phyloP scores from a whole-genome alignment of 768 basidiomycete species.

The Suillus cothurnatus region DNA sequence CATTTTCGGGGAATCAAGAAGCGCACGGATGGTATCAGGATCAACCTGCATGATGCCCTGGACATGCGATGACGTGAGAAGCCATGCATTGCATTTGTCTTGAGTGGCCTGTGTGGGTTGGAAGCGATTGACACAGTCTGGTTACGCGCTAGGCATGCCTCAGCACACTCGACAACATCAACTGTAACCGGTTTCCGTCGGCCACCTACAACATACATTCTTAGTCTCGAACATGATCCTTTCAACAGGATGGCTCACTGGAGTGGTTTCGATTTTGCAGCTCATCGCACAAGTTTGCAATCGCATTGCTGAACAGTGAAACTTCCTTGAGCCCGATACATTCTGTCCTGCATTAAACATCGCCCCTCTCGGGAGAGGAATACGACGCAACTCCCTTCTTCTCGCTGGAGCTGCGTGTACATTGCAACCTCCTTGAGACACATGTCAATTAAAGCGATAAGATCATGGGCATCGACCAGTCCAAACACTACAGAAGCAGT shows the following conservation, averaged over 20 bases:
- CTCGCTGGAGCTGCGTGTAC: too few relatives aligned
- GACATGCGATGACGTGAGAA: background rate
- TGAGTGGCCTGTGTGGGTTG: background rate
- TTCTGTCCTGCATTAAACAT: too few relatives aligned
- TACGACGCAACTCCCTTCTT: too few relatives aligned
- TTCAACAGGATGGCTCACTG: background rate
- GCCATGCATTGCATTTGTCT: background rate
- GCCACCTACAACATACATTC: too few relatives aligned
- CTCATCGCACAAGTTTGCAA: too few relatives aligned
- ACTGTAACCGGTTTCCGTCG: background rate
- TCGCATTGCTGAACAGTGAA: background rate
- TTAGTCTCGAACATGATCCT: background rate
- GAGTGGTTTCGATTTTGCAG: background rate
- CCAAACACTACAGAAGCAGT: too few relatives aligned
- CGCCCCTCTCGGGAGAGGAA: too few relatives aligned
- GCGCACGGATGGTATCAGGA: background rate
- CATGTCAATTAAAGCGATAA: too few relatives aligned
- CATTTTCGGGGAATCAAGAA: background rate
- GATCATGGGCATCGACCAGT: too few relatives aligned
- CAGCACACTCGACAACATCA: background rate
- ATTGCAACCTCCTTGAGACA: too few relatives aligned
- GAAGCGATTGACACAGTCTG: background rate
- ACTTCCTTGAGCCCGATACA: too few relatives aligned
- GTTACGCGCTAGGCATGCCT: background rate
- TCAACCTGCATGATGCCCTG: background rate